Percentiles rank a stretch among this genome's conserved stretches.
phyloP scores from a whole-genome alignment of 2,329 filamentous ascomycete species.

The Diaporthe eres region DNA sequence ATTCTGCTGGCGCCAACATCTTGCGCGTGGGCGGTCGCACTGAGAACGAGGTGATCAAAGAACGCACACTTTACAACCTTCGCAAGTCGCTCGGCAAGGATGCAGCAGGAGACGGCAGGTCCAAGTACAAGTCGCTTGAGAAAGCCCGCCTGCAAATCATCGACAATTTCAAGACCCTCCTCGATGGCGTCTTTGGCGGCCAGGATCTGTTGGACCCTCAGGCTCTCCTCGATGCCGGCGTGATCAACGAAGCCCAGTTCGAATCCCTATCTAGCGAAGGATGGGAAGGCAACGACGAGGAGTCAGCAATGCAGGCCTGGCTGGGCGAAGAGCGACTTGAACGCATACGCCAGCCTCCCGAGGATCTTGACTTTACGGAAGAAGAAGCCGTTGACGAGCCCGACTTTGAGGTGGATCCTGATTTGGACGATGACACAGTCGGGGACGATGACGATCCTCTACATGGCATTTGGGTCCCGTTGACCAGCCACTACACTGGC shows the following conservation, averaged over 20 bases:
- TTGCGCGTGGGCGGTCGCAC: constrained; percentile 76
- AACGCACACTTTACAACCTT: constrained; percentile 76
- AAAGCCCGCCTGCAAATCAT: constrained; percentile 48
- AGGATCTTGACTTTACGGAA: constrained; percentile 31
- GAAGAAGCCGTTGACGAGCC: constrained; percentile 69
- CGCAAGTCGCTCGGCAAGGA: constrained; percentile 51
- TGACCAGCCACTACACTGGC: constrained; percentile 59
- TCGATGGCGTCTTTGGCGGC: constrained; percentile 55
- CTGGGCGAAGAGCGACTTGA: constrained; percentile 69
- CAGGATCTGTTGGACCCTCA: constrained; percentile 64
- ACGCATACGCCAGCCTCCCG: constrained; percentile 39
- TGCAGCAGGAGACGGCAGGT: constrained; percentile 43
- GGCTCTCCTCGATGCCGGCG: constrained; percentile 64
- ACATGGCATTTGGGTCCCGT: constrained; percentile 57
- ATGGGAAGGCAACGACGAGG: constrained; percentile 48
- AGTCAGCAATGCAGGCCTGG: constrained; percentile 54
- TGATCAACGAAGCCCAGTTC: constrained; percentile 76
- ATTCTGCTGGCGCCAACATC: constrained; percentile 68
- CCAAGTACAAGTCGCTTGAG: constrained; percentile 47
- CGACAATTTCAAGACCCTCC: constrained; percentile 56
- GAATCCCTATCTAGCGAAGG: constrained; percentile 70
- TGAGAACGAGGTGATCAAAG: constrained; percentile 74
- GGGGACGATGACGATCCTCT: constrained; percentile 57
- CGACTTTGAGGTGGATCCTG: constrained; percentile 64
- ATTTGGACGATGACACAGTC: constrained; percentile 53